Percentiles rank a stretch among this genome's conserved stretches.
Evolutionary conservation across 2,329 filamentous ascomycete genomes (phyloP).

Genomic region (Basipetospora chlamydospora): DNA sequence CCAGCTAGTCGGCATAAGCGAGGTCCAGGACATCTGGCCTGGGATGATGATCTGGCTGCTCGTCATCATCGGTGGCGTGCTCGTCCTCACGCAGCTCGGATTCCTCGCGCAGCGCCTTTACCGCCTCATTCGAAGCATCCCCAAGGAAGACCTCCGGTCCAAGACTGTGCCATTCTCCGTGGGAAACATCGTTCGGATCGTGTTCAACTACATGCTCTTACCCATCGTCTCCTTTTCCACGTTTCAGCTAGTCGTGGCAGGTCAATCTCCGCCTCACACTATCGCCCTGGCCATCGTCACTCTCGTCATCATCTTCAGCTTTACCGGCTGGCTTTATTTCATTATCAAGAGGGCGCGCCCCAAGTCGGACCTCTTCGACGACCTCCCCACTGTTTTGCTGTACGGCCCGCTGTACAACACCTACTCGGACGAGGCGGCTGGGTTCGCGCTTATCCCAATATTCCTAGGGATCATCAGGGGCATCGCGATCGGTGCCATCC

Average conservation of each 20-base stretch:
- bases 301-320: slow-evolving; percentile 55
- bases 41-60: slow-evolving; percentile 87
- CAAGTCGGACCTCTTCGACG: slow-evolving; percentile 80
- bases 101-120: slow-evolving; percentile 67
- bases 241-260: slow-evolving; percentile 75
- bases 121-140: slow-evolving; percentile 53
- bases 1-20: slow-evolving; percentile 68
- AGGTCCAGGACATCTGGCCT: slow-evolving; percentile 73
- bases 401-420: slow-evolving; percentile 97
- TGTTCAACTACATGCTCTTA: slow-evolving; percentile 85
- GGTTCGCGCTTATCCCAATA: slow-evolving; percentile 78
- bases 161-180: slow-evolving; percentile 85
- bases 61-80: slow-evolving; percentile 53
- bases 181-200: slow-evolving; percentile 67
- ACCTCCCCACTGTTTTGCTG: slow-evolving; percentile 72
- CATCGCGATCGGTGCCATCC: slow-evolving; percentile 81
- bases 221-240: slow-evolving; percentile 77
- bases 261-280: slow-evolving; percentile 50
- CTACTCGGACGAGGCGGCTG: slow-evolving; percentile 82
- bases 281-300: slow-evolving; percentile 64
- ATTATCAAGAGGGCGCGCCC: slow-evolving; percentile 71
- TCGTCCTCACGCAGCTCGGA: slow-evolving; percentile 58
- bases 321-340: slow-evolving; percentile 65
- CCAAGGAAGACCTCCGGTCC: slow-evolving; percentile 73
- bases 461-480: slow-evolving; percentile 74